Evolutionary conservation across 768 basidiomycete genomes (phyloP).

Genomic region (Tephrocybe sp.): DNA sequence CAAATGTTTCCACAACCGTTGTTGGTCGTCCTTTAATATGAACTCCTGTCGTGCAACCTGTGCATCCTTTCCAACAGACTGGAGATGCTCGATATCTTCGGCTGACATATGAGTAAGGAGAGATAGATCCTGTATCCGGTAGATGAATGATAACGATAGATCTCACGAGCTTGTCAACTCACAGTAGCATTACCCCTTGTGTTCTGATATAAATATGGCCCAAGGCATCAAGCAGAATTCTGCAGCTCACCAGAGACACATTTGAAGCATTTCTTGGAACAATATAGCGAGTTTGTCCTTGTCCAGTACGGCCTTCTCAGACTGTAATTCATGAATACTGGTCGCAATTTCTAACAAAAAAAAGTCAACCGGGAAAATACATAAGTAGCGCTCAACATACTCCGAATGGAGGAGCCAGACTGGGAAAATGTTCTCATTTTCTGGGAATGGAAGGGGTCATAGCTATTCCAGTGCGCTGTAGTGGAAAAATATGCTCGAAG

Average conservation of each 20-base stretch:
- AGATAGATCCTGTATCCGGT: slow-evolving; percentile 72
- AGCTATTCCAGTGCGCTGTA: slow-evolving; percentile 66
- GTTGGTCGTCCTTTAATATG: slow-evolving; percentile 84
- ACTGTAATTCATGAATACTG: slow-evolving; percentile 65
- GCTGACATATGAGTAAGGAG: slow-evolving; percentile 83
- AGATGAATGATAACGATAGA: not conserved
- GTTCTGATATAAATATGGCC: not conserved
- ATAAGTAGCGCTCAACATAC: slow-evolving; percentile 41
- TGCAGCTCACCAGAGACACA: slow-evolving; percentile 71
- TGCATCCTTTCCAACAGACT: slow-evolving; percentile 78
- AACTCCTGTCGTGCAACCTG: slow-evolving; percentile 73
- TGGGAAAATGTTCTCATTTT: slow-evolving; percentile 82
- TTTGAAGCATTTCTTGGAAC: slow-evolving; percentile 85
- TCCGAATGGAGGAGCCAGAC: slow-evolving; percentile 72
- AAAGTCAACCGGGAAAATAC: not conserved
- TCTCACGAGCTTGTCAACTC: slow-evolving; percentile 15
- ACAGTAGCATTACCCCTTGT: slow-evolving; percentile 93
- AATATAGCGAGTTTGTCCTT: slow-evolving; percentile 56
- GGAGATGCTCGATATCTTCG: slow-evolving; percentile 79
- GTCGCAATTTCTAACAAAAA: slow-evolving; percentile 62
- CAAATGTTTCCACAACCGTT: slow-evolving; percentile 69
- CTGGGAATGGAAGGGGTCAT: slow-evolving; percentile 80
- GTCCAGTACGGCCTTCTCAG: slow-evolving; percentile 46
- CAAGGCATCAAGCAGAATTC: not conserved
- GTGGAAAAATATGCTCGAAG: slow-evolving; percentile 69